These are phyloP conservation scores for Lactarius sanguifluus DNA, from an alignment of 768 basidiomycete genomes.

Conservation along the genomic window DNA sequence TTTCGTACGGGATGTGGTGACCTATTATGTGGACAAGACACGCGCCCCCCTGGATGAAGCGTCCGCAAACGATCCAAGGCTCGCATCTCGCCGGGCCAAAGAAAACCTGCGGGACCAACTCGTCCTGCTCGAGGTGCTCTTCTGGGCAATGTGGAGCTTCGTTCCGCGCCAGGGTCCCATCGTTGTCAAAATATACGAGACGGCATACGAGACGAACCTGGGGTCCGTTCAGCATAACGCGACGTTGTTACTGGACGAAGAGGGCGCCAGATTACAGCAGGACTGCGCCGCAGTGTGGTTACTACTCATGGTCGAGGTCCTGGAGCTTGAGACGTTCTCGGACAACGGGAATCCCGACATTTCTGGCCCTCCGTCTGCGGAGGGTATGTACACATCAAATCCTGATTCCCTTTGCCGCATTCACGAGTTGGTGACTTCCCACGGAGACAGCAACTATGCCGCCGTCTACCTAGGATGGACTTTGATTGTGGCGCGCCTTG, in stretches of 20 bases:
- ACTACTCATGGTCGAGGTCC: conserved; percentile 72
- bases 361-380: conserved; percentile 48
- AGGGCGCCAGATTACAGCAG: conserved; percentile 60
- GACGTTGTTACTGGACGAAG: conserved; percentile 70
- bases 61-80: conserved; percentile 51
- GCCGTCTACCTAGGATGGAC: conserved; percentile 83
- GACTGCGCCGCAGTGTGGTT: conserved; percentile 77
- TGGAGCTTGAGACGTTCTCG: conserved; percentile 73
- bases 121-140: conserved; percentile 79
- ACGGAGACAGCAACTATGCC: conserved; percentile 61
- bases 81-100: conserved; percentile 67
- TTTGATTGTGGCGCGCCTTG: conserved; percentile 70
- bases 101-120: conserved; percentile 78
- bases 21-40: conserved; percentile 59
- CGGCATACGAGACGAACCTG: conserved; percentile 62
- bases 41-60: conserved; percentile 48
- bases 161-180: conserved; percentile 62
- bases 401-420: conserved; percentile 63
- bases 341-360: conserved; percentile 54
- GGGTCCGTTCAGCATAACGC: conserved; percentile 63
- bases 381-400: conserved; percentile 57
- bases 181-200: conserved; percentile 61
- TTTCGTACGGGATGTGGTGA: conserved; percentile 62
- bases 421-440: conserved; percentile 62
- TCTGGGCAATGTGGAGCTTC: conserved; percentile 85